phyloP scores from a whole-genome alignment of 352 stramenopile genomes.

The Phytophthora citrophthora region DNA sequence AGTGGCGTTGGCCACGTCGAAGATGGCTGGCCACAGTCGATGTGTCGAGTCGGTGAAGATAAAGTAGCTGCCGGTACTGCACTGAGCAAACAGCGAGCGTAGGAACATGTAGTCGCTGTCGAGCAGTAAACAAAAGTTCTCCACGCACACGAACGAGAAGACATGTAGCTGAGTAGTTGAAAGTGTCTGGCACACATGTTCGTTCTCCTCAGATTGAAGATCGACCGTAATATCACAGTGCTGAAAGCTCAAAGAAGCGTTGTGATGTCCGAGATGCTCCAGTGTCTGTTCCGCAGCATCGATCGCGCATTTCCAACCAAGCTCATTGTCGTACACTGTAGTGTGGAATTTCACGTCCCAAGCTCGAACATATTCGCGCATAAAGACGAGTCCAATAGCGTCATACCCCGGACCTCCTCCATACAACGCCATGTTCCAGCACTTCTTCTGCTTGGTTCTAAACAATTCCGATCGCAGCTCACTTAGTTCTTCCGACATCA shows the following conservation, averaged over 20 bases:
- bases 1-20: constrained; percentile 41
- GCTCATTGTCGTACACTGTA: constrained; percentile 78
- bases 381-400: constrained; percentile 55
- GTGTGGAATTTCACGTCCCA: constrained; percentile 50
- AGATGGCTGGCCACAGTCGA: constrained; percentile 70
- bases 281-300: constrained; percentile 40
- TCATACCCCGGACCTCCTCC: constrained; percentile 71
- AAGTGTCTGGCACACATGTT: constrained; percentile 32
- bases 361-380: constrained; percentile 61
- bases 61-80: constrained; percentile 50
- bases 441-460: constrained; percentile 24
- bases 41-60: constrained; percentile 79
- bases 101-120: constrained; percentile 59
- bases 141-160: constrained; percentile 79
- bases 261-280: constrained; percentile 17
- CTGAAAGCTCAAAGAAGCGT: constrained; percentile 49
- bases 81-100: constrained; percentile 50
- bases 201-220: constrained; percentile 45
- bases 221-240: constrained; percentile 69
- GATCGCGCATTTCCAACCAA: constrained; percentile 58
- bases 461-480: constrained; percentile 64
- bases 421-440: constrained; percentile 63
- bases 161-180: constrained; percentile 52
- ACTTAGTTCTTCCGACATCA: constrained; percentile 58
- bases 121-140: constrained; percentile 66